Evolutionary conservation across 2,329 filamentous ascomycete genomes (phyloP), one percentile per base, ranked within the genome.

Genomic region (Dactylellina leptospora): DNA sequence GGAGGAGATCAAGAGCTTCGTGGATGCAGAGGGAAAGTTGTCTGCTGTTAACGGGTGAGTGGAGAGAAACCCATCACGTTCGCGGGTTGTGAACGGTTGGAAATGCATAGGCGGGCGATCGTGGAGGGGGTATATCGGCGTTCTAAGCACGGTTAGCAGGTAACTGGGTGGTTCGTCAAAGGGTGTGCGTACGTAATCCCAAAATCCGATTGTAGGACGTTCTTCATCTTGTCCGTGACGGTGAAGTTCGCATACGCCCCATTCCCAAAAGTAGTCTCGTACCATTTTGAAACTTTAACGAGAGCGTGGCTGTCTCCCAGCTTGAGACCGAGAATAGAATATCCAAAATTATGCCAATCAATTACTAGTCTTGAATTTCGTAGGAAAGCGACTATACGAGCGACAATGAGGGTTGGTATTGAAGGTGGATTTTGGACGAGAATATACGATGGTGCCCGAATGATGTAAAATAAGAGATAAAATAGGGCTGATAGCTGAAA

Each of bases 341-440:
- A 96, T 76, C 93, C 95, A 80, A 97, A 97, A 81, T 99, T 99
- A 82, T 99, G 95, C 95, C 95, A 99, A 82, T 99, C 95, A 61
- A 97, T 90, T 72, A 97, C 84, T 2, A 99, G 85, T 63, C 86
- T 86, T 38, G 91, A 96, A 76, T 91, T 89, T 53, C 95, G 88
- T 54, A 96, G 79, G 75, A 88, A 85, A 77, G 90, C 91, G 50
- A 91, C 84, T 2, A 93, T 73, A 20, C 88, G 83, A 13, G 91
- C 90, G 36, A 97, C 83, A 55, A 89, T 86, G 20, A 99, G 85
- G 0, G 92, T 96, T 0, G 95, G 95, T 69, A 97, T 96, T 0
- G 93, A 95, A 0, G 95, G 95, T 4, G 95, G 95, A 76, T 97
- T 99, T 84, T 97, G 80, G 4, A 74, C 27, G 3, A 74, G 47